Base-by-base conservation (phyloP, 345 rosid species). In the Eutrema heterophyllum region DNA sequence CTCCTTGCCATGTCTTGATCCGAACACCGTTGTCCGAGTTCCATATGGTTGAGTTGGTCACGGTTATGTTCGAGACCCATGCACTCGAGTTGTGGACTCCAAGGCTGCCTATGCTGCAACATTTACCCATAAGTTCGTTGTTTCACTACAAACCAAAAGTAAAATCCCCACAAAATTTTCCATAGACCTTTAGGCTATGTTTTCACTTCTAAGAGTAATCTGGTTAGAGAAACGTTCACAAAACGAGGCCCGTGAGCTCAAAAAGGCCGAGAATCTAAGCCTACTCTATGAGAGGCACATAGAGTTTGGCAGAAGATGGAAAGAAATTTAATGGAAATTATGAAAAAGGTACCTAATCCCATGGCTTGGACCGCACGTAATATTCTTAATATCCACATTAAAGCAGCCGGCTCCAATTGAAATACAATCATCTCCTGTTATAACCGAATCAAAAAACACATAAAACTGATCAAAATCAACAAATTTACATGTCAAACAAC, bases 1-100 rank as follows among this genome's bases (percentile, higher is more conserved):
- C 96, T 8, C 96, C 97, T 79, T 91, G 97, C 97, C 97, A 94
- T 40, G 98, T 91, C 82, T 91, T 94, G 81, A 91, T 94, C 57
- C 96, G 80, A 1, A 88, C 86, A 14, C 96, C 98, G 7, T 91
- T 91, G 57, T 83, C 83, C 3, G 95, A 89, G 29, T 75, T 75
- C 79, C 81, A 83, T 54, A 94, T 84, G 56, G 79, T 79, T 3
- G 97, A 91, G 76, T 94, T 91, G 7, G 85, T 70, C 16, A 89
- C 93, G 2, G 89, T 91, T 65, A 93, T 79, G 80, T 93, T 91
- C 0, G 91, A 86, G 56, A 93, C 98, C 46, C 88, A 88, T 51
- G 97, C 98, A 49, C 78, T 71, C 0, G 95, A 87, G 69, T 91
- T 88, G 78, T 73, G 88, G n/a, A 82, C 75, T 50, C 97, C 97